phyloP scores from a whole-genome alignment of 805 yeast genomes.

The Peterozyma xylosa region DNA sequence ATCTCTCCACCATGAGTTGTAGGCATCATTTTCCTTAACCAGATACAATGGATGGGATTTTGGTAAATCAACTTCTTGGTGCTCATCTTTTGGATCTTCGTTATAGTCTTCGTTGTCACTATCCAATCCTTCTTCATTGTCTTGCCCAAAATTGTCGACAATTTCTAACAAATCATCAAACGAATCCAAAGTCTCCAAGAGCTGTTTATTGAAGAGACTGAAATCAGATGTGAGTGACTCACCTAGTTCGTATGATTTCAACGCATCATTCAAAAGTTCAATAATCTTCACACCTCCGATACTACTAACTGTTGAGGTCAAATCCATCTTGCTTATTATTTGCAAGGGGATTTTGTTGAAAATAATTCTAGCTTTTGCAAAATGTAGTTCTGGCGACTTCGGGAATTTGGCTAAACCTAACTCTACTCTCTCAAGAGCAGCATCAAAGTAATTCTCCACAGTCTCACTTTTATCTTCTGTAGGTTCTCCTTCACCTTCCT shows the following conservation, averaged over 20 bases:
- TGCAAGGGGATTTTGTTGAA: constrained; percentile 55
- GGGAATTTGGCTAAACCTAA: constrained; percentile 47
- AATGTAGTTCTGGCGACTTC: constrained; percentile 35
- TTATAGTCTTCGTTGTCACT: constrained; percentile 42
- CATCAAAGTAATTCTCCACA: constrained; percentile 53
- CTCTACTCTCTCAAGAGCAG: constrained; percentile 63
- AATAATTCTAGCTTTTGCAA: constrained; percentile 49
- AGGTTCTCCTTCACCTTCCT: constrained; percentile 15
- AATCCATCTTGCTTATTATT: constrained; percentile 41
- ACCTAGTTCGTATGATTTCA: constrained; percentile 37
- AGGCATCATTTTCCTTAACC: constrained; percentile 26
- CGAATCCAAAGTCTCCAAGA: constrained; percentile 45
- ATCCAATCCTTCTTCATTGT: constrained; percentile 52
- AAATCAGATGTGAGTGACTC: constrained; percentile 21
- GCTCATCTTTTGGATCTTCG: constrained; percentile 22
- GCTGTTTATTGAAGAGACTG: constrained; percentile 28
- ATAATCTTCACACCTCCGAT: constrained; percentile 16
- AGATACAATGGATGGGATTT: constrained; percentile 50
- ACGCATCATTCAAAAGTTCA: constrained; percentile 36
- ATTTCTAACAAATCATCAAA: constrained; percentile 66
- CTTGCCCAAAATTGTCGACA: constrained; percentile 56
- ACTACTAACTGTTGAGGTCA: constrained; percentile 21
- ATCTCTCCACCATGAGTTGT: constrained; percentile 51
- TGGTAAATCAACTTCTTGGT: constrained; percentile 23
- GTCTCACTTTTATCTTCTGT: constrained; percentile 16